phyloP scores from a whole-genome alignment of 176 grass and related monocot species.

The Hsuehochloa calcarea region DNA sequence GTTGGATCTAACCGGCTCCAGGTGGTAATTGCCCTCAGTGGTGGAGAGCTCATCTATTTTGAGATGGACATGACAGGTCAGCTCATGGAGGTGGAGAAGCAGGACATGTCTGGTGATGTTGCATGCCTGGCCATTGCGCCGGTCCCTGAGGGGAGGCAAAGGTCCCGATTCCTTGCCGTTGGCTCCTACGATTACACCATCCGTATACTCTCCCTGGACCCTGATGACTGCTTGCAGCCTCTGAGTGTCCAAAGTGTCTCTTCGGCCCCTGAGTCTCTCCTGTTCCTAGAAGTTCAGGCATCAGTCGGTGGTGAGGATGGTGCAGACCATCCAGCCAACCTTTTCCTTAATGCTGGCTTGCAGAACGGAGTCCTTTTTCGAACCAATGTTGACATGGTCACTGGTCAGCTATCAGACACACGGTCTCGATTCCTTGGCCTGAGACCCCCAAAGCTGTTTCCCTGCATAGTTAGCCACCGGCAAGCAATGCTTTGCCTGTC shows the following conservation, averaged over 20 bases:
- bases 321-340: conserved; percentile 90
- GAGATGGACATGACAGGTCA: conserved; percentile 98
- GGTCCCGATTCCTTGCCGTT: conserved; percentile 91
- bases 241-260: conserved; percentile 90
- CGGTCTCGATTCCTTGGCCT: conserved; percentile 88
- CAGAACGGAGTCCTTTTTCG: conserved; percentile 97
- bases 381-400: conserved; percentile 98
- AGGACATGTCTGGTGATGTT: conserved; percentile 98
- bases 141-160: conserved; percentile 89
- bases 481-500: conserved; percentile 98
- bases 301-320: conserved; percentile 89
- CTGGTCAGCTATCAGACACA: conserved; percentile 91
- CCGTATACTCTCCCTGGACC: conserved; percentile 85
- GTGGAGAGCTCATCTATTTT: conserved; percentile 97
- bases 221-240: conserved; percentile 87
- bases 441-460: conserved; percentile 87
- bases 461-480: conserved; percentile 68
- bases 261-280: conserved; percentile 82
- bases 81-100: conserved; percentile 95
- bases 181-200: conserved; percentile 97
- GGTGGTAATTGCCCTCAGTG: conserved; percentile 94
- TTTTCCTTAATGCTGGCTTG: conserved; percentile 97
- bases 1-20: conserved; percentile 90
- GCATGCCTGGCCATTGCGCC: conserved; percentile 88
- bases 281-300: conserved; percentile 88